Base-by-base conservation (phyloP, 495 filamentous ascomycete species). In the Penicillium parvum region DNA sequence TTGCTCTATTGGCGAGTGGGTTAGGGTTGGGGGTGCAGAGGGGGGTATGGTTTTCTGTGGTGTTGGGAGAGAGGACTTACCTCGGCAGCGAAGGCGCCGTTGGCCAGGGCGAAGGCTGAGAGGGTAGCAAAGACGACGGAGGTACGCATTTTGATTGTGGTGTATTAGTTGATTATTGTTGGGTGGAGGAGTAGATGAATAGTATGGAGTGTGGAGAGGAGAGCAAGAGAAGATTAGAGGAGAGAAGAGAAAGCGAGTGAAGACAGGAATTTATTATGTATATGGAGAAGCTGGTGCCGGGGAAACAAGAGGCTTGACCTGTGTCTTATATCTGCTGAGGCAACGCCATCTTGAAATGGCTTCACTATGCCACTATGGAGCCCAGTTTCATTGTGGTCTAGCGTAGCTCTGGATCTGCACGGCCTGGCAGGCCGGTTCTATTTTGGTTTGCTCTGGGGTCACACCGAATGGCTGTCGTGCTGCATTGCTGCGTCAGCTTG, bases 81-180 rank as follows among this genome's bases (percentile, higher is more conserved):
- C 42, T 46, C 32, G 7, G 22, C 33, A 16, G 61, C 66, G 8
- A 46, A 30, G 25, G 28, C 53, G 19, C 42, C n/a, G n/a, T n/a
- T n/a, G n/a, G n/a, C 48, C 38, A 63, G 32, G 40, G 60, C 69
- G 36, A 72, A 48, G 44, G 66, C 66, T 49, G 66, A 63, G 52
- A 73, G 61, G 44, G 66, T 60, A 43, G 63, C 49, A 55, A 70
- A 45, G 53, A 70, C 30, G 50, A 69, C 45, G 12, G 63, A 60
- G 49, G 49, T 49, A 66, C 62, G 69, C 68, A 73, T 73, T 34
- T 37, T 71, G 61, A 43, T 36, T 22, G 29, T 43, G 26, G 39
- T 48, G 35, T 9, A 25, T 21, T 22, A 40, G 42, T 27, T 33
- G 43, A 38, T 50, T 19, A 34, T 17, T 29, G 38, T 32, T 34